phyloP scores from a whole-genome alignment of 352 stramenopile genomes.

The Phytophthora brassicae region DNA sequence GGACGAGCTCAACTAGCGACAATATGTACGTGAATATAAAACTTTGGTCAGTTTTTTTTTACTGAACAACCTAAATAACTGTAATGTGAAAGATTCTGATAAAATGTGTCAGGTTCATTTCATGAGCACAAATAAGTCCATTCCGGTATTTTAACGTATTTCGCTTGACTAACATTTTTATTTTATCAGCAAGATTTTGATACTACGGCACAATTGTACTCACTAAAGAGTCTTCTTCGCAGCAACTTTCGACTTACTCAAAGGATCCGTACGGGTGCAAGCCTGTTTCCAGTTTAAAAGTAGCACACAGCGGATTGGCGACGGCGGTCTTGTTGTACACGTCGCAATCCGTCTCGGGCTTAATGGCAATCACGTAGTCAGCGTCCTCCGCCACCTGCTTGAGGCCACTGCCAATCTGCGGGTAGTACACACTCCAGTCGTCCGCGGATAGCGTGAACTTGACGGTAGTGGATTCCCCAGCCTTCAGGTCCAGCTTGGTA shows the following conservation, averaged over 20 bases:
- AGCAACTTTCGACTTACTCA: constrained; percentile 16
- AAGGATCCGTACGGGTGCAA: constrained; percentile 33
- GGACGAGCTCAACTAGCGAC: constrained; percentile 85
- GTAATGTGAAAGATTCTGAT: no score
- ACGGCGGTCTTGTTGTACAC: constrained; percentile 44
- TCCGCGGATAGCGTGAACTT: constrained; percentile 43
- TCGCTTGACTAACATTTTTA: no score
- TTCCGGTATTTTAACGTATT: neutral
- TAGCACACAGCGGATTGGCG: constrained; percentile 33
- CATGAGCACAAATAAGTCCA: no score
- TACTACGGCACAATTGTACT: neutral
- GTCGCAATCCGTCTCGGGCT: constrained; percentile 72
- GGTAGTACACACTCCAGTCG: constrained; percentile 63
- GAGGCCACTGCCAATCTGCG: constrained; percentile 57
- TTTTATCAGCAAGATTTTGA: no score
- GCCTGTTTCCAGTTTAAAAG: constrained; percentile 30
- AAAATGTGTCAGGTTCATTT: no score
- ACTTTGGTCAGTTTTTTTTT: constrained; percentile 2
- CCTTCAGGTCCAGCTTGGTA: constrained; percentile 59
- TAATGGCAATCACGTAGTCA: constrained; percentile 65
- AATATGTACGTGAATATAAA: constrained; percentile 29
- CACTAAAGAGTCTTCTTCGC: neutral
- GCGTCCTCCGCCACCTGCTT: constrained; percentile 59
- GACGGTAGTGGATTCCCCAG: constrained; percentile 36
- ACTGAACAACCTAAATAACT: no score